These are phyloP conservation scores for Primulina tabacum DNA, from an alignment of 257 asterid species.

Conservation along the genomic window DNA sequence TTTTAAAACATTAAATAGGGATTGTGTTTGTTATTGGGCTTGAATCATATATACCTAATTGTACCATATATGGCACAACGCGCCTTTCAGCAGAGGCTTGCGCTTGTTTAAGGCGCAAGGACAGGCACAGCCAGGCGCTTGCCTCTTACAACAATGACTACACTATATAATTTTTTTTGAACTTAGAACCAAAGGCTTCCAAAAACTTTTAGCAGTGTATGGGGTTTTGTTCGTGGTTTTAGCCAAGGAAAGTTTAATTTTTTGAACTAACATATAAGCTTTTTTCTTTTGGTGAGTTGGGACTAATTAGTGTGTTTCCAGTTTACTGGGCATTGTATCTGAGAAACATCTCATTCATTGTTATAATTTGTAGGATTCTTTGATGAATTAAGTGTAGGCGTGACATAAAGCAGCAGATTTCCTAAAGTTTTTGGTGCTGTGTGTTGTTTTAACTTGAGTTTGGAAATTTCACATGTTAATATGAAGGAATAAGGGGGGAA, in stretches of 20 bases:
- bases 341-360: conserved; percentile 5
- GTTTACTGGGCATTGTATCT: conserved; percentile 7
- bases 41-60: no score
- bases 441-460: background rate
- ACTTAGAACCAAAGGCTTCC: conserved; percentile 1
- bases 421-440: background rate
- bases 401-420: background rate
- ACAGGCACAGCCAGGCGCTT: no score
- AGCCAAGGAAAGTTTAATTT: background rate
- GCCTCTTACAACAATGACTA: no score
- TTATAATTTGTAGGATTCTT: conserved; percentile 16
- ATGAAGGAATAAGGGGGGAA: background rate
- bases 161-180: background rate
- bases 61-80: no score
- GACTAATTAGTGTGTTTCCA: background rate
- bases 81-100: no score
- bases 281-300: background rate
- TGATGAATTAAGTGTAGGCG: background rate
- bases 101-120: no score
- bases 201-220: background rate
- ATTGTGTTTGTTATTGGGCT: no score
- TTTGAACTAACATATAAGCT: background rate
- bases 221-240: background rate
- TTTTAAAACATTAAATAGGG: no score
- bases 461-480: background rate